Conservation (phyloP, 768 basidiomycete species). For the Trametes maxima region DNA sequence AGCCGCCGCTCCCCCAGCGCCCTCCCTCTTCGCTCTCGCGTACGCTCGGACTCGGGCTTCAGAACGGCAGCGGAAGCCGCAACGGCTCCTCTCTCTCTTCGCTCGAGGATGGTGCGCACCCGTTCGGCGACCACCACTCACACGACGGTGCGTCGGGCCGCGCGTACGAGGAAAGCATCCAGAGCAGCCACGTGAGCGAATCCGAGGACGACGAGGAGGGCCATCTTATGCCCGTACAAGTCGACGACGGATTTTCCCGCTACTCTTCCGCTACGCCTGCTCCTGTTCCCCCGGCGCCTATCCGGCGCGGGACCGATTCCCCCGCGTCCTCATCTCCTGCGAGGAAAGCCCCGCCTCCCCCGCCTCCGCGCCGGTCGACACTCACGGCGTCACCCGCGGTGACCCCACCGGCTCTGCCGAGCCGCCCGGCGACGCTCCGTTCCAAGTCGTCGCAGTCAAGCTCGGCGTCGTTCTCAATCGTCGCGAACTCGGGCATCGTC, state of each 20-base stretch:
- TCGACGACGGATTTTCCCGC: slow-evolving; percentile 19
- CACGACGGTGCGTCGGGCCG: slow-evolving; percentile 43
- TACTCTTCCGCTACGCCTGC: slow-evolving; percentile 9
- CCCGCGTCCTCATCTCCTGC: slow-evolving; percentile 7
- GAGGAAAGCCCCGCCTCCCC: slow-evolving; percentile 35
- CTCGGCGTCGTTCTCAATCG: slow-evolving; percentile 41
- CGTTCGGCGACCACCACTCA: slow-evolving; percentile 45
- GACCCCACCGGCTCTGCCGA: slow-evolving; percentile 22
- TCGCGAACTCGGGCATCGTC: slow-evolving; percentile 40
- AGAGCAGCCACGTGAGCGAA: slow-evolving; percentile 20
- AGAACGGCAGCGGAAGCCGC: slow-evolving; percentile 3
- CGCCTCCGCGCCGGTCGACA: slow-evolving; percentile 33
- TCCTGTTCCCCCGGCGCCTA: slow-evolving; percentile 1
- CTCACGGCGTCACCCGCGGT: slow-evolving; percentile 4
- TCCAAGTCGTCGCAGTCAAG: slow-evolving; percentile 28
- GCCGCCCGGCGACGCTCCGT: slow-evolving; percentile 22
- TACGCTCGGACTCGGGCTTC: slow-evolving; percentile 7
- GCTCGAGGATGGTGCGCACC: slow-evolving; percentile 44
- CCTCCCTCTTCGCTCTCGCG: slow-evolving; percentile 24
- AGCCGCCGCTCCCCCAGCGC: slow-evolving; percentile 30
- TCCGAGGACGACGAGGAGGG: slow-evolving; percentile 50
- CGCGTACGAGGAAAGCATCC: slow-evolving; percentile 41
- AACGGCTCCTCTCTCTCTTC: slow-evolving; percentile 14
- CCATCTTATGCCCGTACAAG: slow-evolving; percentile 22
- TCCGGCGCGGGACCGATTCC: slow-evolving; percentile 17